Conservation (phyloP, 2,329 filamentous ascomycete genomes). For the Monosporascus sp. region DNA sequence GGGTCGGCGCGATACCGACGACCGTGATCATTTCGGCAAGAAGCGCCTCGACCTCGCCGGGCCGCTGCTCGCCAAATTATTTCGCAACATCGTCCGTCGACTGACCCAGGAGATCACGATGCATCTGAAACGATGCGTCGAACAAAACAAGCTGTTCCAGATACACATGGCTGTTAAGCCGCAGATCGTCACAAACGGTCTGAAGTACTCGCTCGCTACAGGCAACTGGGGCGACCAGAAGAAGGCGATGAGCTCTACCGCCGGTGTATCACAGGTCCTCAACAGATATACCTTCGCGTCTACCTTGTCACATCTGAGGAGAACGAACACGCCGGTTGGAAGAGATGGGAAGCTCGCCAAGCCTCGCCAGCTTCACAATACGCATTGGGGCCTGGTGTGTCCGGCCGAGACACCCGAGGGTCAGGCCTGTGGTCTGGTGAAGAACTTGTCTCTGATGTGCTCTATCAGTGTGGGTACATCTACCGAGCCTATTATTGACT, state of each 20-base stretch:
- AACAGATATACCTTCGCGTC: slow-evolving; percentile 98
- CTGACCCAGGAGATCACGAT: slow-evolving; percentile 87
- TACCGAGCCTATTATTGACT: slow-evolving; percentile 84
- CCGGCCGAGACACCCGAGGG: slow-evolving; percentile 97
- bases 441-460: slow-evolving; percentile 97
- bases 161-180: slow-evolving; percentile 87
- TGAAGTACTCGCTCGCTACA: slow-evolving; percentile 95
- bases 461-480: slow-evolving; percentile 95
- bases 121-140: slow-evolving; percentile 88
- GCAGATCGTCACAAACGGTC: slow-evolving; percentile 82
- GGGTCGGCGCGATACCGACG: slow-evolving; percentile 88
- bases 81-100: slow-evolving; percentile 85
- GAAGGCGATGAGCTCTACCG: slow-evolving; percentile 91
- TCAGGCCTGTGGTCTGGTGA: slow-evolving; percentile 95
- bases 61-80: slow-evolving; percentile 90
- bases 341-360: slow-evolving; percentile 98
- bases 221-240: slow-evolving; percentile 99
- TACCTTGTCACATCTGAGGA: slow-evolving; percentile 89
- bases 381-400: slow-evolving; percentile 96
- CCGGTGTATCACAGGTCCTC: slow-evolving; percentile 95
- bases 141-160: slow-evolving; percentile 84
- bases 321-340: slow-evolving; percentile 96
- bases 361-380: slow-evolving; percentile 95
- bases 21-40: slow-evolving; percentile 98
- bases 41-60: slow-evolving; percentile 95